Percentiles rank a stretch among this genome's conserved stretches.
These are phyloP conservation scores for Claviceps sp. DNA, from an alignment of 2,329 filamentous ascomycete genomes.

Conservation along the genomic window DNA sequence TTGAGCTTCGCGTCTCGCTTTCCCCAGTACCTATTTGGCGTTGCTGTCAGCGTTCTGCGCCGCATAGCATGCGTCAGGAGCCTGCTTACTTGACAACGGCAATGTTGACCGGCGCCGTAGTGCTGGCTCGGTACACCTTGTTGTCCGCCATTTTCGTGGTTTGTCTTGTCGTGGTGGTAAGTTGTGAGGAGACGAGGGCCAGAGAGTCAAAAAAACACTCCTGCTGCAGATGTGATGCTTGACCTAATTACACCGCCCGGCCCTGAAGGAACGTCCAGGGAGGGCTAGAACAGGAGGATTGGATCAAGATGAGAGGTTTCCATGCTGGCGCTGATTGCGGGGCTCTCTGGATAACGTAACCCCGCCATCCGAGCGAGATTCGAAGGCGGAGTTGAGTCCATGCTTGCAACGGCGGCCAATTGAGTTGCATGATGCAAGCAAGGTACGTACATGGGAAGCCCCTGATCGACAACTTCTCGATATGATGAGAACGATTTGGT, in stretches of 20 bases:
- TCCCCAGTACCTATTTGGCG: slow-evolving; percentile 61
- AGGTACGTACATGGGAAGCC: too few species aligned
- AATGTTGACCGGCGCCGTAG: slow-evolving; percentile 95
- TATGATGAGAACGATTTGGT: too few species aligned
- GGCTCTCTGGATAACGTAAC: too few species aligned
- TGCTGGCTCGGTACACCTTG: slow-evolving; percentile 77
- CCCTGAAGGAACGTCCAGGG: not conserved
- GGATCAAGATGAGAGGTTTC: too few species aligned
- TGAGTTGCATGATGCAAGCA: too few species aligned
- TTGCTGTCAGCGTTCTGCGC: not conserved
- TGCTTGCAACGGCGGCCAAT: too few species aligned
- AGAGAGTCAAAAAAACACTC: not conserved
- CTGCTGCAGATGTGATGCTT: not conserved
- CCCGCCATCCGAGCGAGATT: too few species aligned
- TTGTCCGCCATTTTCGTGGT: slow-evolving; percentile 29
- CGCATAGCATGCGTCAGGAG: not conserved
- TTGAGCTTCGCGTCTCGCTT: slow-evolving; percentile 91
- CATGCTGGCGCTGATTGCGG: too few species aligned
- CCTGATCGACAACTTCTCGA: too few species aligned
- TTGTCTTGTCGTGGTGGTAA: not conserved
- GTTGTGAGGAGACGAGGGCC: not conserved
- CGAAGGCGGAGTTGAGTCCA: too few species aligned
- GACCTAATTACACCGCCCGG: not conserved
- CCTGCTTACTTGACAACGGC: slow-evolving; percentile 78
- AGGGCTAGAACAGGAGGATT: not conserved